Conservation (phyloP, 1,284 basidiomycete genomes). For the Puccinia polysora region DNA sequence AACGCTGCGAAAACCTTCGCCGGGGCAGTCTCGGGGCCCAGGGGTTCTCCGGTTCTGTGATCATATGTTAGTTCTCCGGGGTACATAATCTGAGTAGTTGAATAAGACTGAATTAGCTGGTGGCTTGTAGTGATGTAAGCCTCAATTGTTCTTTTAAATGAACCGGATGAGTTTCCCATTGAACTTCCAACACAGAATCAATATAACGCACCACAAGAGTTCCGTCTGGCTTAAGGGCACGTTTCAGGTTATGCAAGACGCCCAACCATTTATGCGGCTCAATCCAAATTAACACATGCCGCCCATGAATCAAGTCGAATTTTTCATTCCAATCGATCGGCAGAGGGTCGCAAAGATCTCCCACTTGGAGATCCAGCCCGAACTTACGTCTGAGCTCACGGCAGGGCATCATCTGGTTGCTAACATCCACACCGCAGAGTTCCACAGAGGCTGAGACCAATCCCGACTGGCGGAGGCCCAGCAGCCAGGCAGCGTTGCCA, state of each 20-base stretch:
- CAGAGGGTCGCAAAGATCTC: neutral
- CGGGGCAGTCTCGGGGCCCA: neutral
- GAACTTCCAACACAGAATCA: too few species aligned
- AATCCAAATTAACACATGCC: slow-evolving; percentile 13
- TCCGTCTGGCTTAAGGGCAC: too few species aligned
- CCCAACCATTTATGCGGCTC: neutral
- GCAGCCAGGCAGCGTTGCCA: too few species aligned
- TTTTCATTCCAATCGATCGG: slow-evolving; percentile 8
- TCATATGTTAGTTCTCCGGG: slow-evolving; percentile 3
- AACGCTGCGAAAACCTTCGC: slow-evolving; percentile 4
- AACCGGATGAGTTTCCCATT: too few species aligned
- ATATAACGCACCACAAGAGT: neutral
- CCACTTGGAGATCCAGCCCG: neutral
- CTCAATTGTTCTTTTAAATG: too few species aligned
- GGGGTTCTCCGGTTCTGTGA: neutral
- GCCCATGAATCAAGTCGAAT: slow-evolving; percentile 7
- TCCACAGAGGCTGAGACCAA: neutral
- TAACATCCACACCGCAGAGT: too few species aligned
- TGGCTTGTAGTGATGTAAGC: too few species aligned
- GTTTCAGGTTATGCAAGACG: neutral
- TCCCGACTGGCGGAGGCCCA: slow-evolving; percentile 6
- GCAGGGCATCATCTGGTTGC: neutral
- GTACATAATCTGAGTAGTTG: slow-evolving; percentile 11
- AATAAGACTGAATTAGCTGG: too few species aligned
- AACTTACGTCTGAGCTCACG: neutral